Conservation (phyloP, 371 early-diverging fungal species). For the Parasitella parasitica region DNA sequence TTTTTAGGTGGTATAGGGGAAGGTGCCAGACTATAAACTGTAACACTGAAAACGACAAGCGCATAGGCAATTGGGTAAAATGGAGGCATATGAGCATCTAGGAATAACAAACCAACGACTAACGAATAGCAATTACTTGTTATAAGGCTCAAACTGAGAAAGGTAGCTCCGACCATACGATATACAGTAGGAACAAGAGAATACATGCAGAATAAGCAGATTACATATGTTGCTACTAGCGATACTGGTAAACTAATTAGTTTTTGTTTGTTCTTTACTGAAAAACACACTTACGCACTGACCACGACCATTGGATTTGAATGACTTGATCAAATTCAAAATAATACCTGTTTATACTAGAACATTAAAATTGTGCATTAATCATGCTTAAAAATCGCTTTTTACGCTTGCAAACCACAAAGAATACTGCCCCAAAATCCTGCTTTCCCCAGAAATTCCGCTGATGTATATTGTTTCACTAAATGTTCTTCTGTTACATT, state of each 20-base stretch:
- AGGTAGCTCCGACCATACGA: conserved; percentile 40
- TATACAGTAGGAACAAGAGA: conserved; percentile 42
- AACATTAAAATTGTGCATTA: not conserved
- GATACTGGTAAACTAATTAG: conserved; percentile 10
- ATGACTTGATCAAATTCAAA: conserved; percentile 31
- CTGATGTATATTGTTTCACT: conserved; percentile 30
- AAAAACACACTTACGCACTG: conserved; percentile 22
- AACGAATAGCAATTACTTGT: conserved; percentile 49
- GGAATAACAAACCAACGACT: conserved; percentile 34
- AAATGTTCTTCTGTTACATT: conserved; percentile 50
- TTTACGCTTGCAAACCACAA: conserved; percentile 41
- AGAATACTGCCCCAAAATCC: conserved; percentile 36
- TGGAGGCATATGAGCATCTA: conserved; percentile 40
- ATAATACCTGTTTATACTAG: conserved; percentile 16
- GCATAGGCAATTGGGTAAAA: conserved; percentile 44
- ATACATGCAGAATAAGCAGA: conserved; percentile 43
- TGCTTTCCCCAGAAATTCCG: conserved; percentile 33
- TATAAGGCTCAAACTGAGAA: conserved; percentile 43
- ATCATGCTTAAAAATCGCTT: no score
- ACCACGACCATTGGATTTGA: conserved; percentile 27
- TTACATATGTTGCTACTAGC: conserved; percentile 28
- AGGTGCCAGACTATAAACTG: conserved; percentile 27
- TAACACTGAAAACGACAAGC: conserved; percentile 31
- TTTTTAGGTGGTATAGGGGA: conserved; percentile 1
- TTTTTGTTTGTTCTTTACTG: not conserved